These are phyloP conservation scores for Ustilago loliicola DNA, from an alignment of 1,284 basidiomycete species.

Conservation along the genomic window DNA sequence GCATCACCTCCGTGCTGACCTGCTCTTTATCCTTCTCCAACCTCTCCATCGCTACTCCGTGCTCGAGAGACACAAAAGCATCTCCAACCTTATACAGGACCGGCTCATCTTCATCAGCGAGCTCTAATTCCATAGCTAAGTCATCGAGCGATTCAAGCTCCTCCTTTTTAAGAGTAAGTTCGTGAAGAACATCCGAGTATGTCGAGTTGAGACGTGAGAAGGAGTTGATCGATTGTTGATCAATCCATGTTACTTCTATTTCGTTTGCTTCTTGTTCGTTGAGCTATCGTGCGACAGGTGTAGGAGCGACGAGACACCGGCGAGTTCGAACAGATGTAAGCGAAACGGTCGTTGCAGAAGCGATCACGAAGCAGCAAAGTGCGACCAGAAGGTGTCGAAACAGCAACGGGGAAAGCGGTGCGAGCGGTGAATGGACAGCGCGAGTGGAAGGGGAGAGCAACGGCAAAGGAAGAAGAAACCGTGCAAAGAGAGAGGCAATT, in stretches of 20 bases:
- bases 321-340: background rate
- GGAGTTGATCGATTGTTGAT: constrained; percentile 90
- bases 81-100: constrained; percentile 89
- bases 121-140: constrained; percentile 85
- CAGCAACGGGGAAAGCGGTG: too few relatives aligned
- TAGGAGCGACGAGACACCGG: background rate
- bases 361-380: too few relatives aligned
- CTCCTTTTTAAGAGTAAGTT: constrained; percentile 80
- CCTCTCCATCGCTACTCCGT: constrained; percentile 79
- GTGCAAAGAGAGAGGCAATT: background rate
- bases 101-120: constrained; percentile 41
- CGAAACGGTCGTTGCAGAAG: background rate
- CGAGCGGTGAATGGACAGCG: too few relatives aligned
- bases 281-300: constrained; percentile 24
- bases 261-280: constrained; percentile 74
- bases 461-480: background rate
- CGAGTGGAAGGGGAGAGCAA: background rate
- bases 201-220: constrained; percentile 93
- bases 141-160: constrained; percentile 95
- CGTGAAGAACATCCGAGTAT: constrained; percentile 80
- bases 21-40: constrained; percentile 80
- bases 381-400: too few relatives aligned
- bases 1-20: constrained; percentile 77
- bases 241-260: constrained; percentile 92
- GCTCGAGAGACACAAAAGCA: constrained; percentile 84